Evolutionary conservation across 768 basidiomycete species (phyloP).

Genomic region (Russula sp.): DNA sequence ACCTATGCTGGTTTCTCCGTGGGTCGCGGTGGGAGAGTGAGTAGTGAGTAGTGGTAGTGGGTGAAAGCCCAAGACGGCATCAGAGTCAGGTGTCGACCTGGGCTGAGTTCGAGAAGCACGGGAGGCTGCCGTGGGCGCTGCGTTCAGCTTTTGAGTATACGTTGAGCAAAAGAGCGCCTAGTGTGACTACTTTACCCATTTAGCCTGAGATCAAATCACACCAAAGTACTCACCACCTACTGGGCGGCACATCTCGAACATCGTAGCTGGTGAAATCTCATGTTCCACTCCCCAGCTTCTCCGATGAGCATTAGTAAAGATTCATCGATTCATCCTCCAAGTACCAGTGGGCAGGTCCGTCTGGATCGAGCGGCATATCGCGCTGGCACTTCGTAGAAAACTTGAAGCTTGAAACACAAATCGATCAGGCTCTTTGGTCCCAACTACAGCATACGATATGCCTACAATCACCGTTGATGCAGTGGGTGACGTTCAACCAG

Average conservation of each 20-base stretch:
- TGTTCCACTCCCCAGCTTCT: not conserved
- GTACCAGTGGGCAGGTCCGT: not conserved
- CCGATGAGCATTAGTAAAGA: not conserved
- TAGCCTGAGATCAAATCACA: too few relatives aligned
- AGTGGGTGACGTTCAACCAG: slow-evolving; percentile 35
- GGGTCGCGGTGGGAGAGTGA: too few relatives aligned
- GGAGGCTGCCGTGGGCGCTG: not conserved
- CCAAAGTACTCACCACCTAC: too few relatives aligned
- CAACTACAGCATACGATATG: slow-evolving; percentile 32
- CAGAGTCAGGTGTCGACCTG: not conserved
- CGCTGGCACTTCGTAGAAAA: not conserved
- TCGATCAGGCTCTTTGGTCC: not conserved
- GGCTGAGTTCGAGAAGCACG: not conserved
- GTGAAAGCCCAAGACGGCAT: not conserved
- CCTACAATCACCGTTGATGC: slow-evolving; percentile 48
- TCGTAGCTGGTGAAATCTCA: not conserved
- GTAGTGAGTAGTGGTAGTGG: too few relatives aligned
- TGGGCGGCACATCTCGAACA: not conserved
- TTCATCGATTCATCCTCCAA: not conserved
- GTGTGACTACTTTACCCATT: too few relatives aligned
- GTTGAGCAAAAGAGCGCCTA: too few relatives aligned
- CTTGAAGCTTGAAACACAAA: not conserved
- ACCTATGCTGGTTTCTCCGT: not conserved
- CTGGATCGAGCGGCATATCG: not conserved
- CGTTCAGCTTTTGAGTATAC: too few relatives aligned